Evolutionary conservation across 805 yeast species (phyloP).

Genomic region (Sungouiozyma ichnusensis): DNA sequence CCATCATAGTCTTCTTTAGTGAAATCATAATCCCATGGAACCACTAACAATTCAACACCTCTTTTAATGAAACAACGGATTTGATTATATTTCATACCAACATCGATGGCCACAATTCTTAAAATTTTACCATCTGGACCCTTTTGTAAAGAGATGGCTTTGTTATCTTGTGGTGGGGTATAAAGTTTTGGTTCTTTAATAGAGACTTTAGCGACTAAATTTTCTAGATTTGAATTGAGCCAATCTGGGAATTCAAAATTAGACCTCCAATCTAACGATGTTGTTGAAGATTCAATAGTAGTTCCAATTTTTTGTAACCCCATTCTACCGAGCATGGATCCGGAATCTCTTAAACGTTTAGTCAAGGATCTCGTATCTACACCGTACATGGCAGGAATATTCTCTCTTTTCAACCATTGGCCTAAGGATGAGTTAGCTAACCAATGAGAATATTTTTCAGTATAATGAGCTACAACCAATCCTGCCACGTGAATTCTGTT

Average conservation of each 20-base stretch:
- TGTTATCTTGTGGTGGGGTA: conserved; percentile 47
- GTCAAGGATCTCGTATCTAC: conserved; percentile 95
- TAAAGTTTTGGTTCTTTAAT: conserved; percentile 64
- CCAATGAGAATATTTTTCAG: conserved; percentile 90
- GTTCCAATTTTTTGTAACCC: conserved; percentile 43
- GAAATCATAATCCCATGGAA: conserved; percentile 91
- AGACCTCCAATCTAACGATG: conserved; percentile 42
- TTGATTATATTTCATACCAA: conserved; percentile 97
- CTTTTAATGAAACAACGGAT: conserved; percentile 92
- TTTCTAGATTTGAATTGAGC: conserved; percentile 85
- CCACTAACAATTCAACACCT: conserved; percentile 92
- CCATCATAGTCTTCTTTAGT: conserved; percentile 81
- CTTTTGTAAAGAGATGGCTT: conserved; percentile 33
- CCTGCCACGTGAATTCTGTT: conserved; percentile 91
- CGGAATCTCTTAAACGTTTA: conserved; percentile 82
- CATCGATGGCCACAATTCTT: conserved; percentile 85
- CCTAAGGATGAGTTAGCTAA: conserved; percentile 89
- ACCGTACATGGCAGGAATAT: conserved; percentile 94
- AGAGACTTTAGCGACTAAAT: conserved; percentile 88
- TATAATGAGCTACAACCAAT: conserved; percentile 90
- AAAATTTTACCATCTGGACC: conserved; percentile 67
- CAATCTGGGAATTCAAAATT: conserved; percentile 72
- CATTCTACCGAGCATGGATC: conserved; percentile 88
- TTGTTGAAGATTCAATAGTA: conserved; percentile 22
- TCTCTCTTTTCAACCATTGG: conserved; percentile 84